Evolutionary conservation across 352 stramenopile genomes (phyloP).

Genomic region (Aphanomyces invadans): DNA sequence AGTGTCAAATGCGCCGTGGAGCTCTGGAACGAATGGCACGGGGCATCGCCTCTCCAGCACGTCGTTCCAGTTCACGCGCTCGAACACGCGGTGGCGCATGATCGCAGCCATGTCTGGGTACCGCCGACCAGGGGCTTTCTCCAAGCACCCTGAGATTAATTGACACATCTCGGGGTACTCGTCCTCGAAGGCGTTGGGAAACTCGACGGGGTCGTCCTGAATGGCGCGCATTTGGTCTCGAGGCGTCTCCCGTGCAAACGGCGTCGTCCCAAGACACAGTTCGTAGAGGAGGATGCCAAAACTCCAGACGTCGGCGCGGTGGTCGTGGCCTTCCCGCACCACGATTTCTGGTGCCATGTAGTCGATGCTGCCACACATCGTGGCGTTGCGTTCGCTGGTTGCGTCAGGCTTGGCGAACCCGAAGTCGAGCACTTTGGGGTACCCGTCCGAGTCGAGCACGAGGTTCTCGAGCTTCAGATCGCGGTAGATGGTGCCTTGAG

Average conservation of each 20-base stretch:
- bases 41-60: constrained; percentile 36
- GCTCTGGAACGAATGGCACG: constrained; percentile 57
- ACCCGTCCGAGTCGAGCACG: constrained; percentile 80
- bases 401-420: constrained; percentile 56
- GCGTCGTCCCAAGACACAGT: constrained; percentile 70
- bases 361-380: constrained; percentile 69
- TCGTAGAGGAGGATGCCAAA: constrained; percentile 87
- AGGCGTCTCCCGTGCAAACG: constrained; percentile 79
- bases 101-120: constrained; percentile 40
- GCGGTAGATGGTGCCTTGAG: constrained; percentile 63
- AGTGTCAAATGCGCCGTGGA: constrained; percentile 56
- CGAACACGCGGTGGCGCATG: constrained; percentile 56
- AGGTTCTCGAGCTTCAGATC: constrained; percentile 90
- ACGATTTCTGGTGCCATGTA: constrained; percentile 80
- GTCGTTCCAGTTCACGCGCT: constrained; percentile 34
- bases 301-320: constrained; percentile 67
- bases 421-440: constrained; percentile 80
- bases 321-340: constrained; percentile 49
- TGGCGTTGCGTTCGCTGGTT: constrained; percentile 49
- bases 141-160: constrained; percentile 47
- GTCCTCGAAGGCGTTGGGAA: constrained; percentile 59
- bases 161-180: constrained; percentile 42
- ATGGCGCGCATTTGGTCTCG: constrained; percentile 73
- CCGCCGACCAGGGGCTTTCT: constrained; percentile 46
- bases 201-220: constrained; percentile 49